Percentiles rank a stretch among this genome's conserved stretches.
Conservation (phyloP, 805 yeast species). For the baker's yeast (Saccharomyces cerevisiae) region DNA sequence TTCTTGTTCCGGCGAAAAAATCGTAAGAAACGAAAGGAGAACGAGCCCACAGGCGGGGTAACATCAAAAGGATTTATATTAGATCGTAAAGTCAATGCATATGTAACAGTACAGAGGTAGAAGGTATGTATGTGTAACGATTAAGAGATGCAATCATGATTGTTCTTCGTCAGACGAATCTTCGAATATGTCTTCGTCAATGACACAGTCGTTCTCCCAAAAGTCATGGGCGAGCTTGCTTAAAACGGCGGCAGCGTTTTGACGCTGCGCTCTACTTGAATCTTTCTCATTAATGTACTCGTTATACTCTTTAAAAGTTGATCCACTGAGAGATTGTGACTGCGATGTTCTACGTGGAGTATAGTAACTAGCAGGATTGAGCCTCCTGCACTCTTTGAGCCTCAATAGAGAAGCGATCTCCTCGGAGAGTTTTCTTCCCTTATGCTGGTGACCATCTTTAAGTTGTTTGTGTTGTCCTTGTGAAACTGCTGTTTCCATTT, state of each 20-base stretch:
- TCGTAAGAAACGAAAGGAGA: background rate
- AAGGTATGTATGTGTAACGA: background rate
- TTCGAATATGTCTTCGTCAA: background rate
- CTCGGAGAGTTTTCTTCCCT: background rate
- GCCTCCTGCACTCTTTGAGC: background rate
- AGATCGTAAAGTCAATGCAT: background rate
- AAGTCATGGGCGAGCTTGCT: background rate
- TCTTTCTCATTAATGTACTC: background rate
- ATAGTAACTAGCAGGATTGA: background rate
- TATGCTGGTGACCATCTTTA: constrained; percentile 4
- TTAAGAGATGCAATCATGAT: background rate
- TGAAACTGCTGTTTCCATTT: background rate
- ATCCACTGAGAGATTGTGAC: background rate
- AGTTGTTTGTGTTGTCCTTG: constrained; percentile 1
- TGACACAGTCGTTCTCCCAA: background rate
- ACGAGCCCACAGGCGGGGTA: background rate
- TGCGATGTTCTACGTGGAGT: background rate
- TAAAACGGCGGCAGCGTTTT: background rate
- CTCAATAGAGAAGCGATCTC: background rate
- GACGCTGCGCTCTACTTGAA: background rate
- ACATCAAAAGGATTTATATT: background rate
- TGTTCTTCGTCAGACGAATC: background rate
- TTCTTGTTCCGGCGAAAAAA: background rate
- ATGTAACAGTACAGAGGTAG: background rate
- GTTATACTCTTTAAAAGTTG: background rate